Evolutionary conservation across 495 filamentous ascomycete genomes (phyloP).

Genomic region (Cenococcum geophilum): DNA sequence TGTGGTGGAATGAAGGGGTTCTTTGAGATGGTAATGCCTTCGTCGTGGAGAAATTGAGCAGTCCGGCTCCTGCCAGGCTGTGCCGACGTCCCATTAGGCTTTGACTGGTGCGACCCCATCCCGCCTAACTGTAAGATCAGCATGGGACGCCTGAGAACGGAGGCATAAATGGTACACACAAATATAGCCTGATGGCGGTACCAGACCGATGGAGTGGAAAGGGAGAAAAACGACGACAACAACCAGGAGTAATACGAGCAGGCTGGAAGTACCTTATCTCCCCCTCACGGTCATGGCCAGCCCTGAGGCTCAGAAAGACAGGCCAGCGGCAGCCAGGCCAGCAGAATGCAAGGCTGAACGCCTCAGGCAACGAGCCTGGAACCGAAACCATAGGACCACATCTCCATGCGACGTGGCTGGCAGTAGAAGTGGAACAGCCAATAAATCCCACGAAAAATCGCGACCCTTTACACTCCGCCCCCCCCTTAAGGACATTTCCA

Average conservation of each 20-base stretch:
- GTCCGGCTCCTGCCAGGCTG: background rate
- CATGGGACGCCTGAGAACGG: background rate
- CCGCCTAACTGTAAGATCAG: background rate
- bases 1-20: background rate
- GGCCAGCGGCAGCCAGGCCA: background rate
- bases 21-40: background rate
- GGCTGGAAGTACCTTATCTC: constrained; percentile 1
- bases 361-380: background rate
- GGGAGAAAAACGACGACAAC: background rate
- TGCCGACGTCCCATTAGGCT: background rate
- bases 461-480: background rate
- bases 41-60: background rate
- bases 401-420: background rate
- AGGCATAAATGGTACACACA: background rate
- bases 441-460: background rate
- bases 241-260: background rate
- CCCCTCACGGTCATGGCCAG: background rate
- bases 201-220: background rate
- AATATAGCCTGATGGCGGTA: background rate
- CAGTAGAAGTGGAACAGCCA: background rate
- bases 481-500: no score
- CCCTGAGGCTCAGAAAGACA: background rate
- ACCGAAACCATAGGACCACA: background rate
- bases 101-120: background rate
- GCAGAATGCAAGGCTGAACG: constrained; percentile 2